Evolutionary conservation across 208 protist genomes (phyloP).

Genomic region (Plasmodiophora brassicae): DNA sequence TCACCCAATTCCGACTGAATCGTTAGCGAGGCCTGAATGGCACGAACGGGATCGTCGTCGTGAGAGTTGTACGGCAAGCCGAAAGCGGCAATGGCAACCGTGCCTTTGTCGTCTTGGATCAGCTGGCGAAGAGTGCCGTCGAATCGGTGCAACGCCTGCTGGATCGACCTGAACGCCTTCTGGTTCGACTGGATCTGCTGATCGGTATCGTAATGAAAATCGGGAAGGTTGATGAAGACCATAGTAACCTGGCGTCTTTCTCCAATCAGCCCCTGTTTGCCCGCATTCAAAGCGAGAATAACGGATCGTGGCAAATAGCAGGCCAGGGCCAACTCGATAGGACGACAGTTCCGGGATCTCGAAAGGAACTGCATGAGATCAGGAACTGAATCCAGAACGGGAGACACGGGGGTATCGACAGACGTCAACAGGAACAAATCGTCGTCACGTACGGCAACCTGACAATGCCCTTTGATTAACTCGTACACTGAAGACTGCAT

Average conservation of each 20-base stretch:
- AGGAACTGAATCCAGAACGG: neutral
- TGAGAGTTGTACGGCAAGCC: slow-evolving; percentile 26
- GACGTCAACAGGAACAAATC: neutral
- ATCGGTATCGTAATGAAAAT: neutral
- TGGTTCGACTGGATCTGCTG: neutral
- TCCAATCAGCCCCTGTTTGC: neutral
- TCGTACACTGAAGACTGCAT: neutral
- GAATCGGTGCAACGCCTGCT: neutral
- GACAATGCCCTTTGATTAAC: neutral
- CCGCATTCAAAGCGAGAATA: slow-evolving; percentile 7
- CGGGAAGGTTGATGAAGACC: neutral
- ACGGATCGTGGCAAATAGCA: neutral
- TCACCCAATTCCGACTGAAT: neutral
- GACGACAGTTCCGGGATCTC: neutral
- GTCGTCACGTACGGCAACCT: neutral
- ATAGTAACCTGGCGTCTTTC: slow-evolving; percentile 21
- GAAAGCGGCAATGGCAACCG: slow-evolving; percentile 21
- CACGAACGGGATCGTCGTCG: slow-evolving; percentile 33
- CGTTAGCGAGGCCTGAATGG: neutral
- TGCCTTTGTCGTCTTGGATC: slow-evolving; percentile 36
- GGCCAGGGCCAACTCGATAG: neutral
- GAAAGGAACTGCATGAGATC: neutral
- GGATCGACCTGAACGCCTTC: neutral
- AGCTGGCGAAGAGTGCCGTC: slow-evolving; percentile 27
- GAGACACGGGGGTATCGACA: neutral